Evolutionary conservation across 306 rosid genomes (phyloP).

Genomic region (Rosa lucieae): DNA sequence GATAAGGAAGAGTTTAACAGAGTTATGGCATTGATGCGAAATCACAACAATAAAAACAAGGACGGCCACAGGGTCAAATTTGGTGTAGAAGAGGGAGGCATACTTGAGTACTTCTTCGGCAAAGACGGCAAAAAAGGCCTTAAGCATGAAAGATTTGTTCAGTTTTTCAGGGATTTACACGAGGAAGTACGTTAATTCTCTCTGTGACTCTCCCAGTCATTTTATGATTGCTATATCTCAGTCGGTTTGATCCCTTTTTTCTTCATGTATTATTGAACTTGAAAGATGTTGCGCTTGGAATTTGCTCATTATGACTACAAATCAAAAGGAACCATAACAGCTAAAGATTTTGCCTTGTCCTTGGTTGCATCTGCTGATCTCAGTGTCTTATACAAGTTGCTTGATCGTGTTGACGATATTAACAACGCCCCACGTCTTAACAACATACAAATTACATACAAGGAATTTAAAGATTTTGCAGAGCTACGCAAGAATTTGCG

Average conservation of each 20-base stretch:
- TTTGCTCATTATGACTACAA: conserved; percentile 72
- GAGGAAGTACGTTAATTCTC: conserved; percentile 47
- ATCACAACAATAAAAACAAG: conserved; percentile 45
- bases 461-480: conserved; percentile 67
- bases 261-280: conserved; percentile 6
- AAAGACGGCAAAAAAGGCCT: conserved; percentile 54
- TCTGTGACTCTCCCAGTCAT: background rate
- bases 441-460: conserved; percentile 44
- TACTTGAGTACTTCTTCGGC: conserved; percentile 69
- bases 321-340: conserved; percentile 52
- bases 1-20: conserved; percentile 68
- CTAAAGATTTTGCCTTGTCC: conserved; percentile 78
- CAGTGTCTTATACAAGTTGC: conserved; percentile 57
- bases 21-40: conserved; percentile 76
- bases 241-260: background rate
- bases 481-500: conserved; percentile 56
- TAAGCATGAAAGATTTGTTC: conserved; percentile 59
- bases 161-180: conserved; percentile 63
- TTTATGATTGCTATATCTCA: background rate
- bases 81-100: conserved; percentile 60
- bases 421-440: conserved; percentile 31
- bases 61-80: conserved; percentile 47
- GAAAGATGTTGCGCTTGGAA: conserved; percentile 65
- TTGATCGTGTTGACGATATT: conserved; percentile 55
- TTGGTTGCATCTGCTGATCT: conserved; percentile 80